Base-by-base conservation (phyloP, 257 asterid genomes). In the Nicotiana noctiflora region DNA sequence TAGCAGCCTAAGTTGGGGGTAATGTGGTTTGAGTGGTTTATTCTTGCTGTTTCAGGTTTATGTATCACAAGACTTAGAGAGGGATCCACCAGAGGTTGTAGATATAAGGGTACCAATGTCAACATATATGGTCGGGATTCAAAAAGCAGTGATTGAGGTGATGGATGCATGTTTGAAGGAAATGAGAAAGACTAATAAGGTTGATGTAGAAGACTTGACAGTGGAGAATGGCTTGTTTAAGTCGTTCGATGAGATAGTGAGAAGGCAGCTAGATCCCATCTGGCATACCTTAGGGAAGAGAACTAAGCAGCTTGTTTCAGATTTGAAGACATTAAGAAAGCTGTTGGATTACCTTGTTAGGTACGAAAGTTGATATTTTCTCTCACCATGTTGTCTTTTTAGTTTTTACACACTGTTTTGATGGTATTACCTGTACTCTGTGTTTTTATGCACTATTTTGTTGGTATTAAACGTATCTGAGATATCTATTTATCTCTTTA, bases 141-240 rank as follows among this genome's bases (percentile, higher is more conserved):
- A 95, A 83, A 95, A 90, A 80, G 95, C 99, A 37, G 95, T 95
- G 75, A 87, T 93, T 19, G 97, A 95, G 85, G 98, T 93, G 78
- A 90, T 95, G 97, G 99, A 95, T 89, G 98, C 97, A 6, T 93
- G 99, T 84, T 81, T 95, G 81, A 95, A 95, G 87, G 99, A 95
- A 89, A 90, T 95, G 98, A 91, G 94, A 87, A 93, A 92, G 91
- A 93, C 97, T 55, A 95, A 95, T 87, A 95, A 95, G 91, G 98
- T 95, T 81, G 98, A 95, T 57, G 91, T 95, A 81, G 99, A 93
- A 65, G 99, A 93, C 87, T 89, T 95, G 88, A 93, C 98, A 1
- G 97, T 95, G 87, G 98, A 95, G 89, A 95, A 91, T 74, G 97
- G 97, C 67, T 83, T 95, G 90, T 95, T 95, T 89, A 95, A 95